Conservation (phyloP, 192 early-diverging fungal genomes). For the Coemansia sp. region DNA sequence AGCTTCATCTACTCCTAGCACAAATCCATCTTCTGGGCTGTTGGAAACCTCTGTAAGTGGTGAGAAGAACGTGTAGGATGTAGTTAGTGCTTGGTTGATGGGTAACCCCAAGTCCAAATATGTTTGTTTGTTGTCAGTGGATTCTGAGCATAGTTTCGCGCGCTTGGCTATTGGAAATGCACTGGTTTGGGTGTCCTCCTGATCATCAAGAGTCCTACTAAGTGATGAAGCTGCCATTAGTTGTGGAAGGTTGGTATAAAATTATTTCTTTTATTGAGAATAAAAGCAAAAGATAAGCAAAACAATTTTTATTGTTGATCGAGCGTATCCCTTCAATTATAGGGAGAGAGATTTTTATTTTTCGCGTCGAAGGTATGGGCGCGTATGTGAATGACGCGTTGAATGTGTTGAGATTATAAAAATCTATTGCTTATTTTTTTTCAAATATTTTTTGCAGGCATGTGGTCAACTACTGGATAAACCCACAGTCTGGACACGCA, state of each 20-base stretch:
- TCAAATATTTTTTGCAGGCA: neutral
- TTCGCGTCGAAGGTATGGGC: neutral
- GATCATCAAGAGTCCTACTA: constrained; percentile 5
- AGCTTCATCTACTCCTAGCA: constrained; percentile 95
- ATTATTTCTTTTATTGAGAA: neutral
- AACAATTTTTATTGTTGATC: neutral
- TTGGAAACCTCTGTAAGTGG: constrained; percentile 1
- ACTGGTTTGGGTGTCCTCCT: neutral
- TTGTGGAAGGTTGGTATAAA: neutral
- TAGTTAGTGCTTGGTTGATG: constrained; percentile 19
- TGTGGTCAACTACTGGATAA: neutral
- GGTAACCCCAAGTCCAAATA: constrained; percentile 26
- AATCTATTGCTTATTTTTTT: no score
- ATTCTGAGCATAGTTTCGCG: neutral
- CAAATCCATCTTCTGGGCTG: constrained; percentile 33
- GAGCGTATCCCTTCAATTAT: neutral
- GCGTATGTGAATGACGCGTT: neutral
- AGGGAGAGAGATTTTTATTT: neutral
- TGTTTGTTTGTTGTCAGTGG: neutral
- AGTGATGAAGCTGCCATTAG: neutral
- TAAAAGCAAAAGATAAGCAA: neutral
- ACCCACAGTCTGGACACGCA: constrained; percentile 1
- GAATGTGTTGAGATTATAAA: no score
- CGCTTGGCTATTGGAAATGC: constrained; percentile 13
- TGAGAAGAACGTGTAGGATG: constrained; percentile 49